Percentiles rank a stretch among this genome's conserved stretches.
Conservation (phyloP, 208 protist species). For the Angomonas deanei region DNA sequence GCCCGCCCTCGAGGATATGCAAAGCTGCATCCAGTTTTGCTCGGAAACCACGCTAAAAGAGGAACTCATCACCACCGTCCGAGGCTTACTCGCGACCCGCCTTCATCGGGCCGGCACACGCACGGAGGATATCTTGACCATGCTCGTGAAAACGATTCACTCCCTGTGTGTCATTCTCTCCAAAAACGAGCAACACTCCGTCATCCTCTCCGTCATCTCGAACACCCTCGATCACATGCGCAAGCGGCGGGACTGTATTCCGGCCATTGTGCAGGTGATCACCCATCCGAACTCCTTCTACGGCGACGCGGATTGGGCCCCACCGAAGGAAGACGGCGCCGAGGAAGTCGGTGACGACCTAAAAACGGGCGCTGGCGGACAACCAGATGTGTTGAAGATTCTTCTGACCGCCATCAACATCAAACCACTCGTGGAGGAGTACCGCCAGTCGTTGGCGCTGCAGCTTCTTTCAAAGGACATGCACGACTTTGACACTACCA, state of each 20-base stretch:
- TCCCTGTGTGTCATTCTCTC: constrained; percentile 70
- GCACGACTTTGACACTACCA: constrained; percentile 75
- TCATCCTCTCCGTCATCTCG: constrained; percentile 64
- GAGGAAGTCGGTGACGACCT: background rate
- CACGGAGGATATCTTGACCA: constrained; percentile 81
- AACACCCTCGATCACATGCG: constrained; percentile 78
- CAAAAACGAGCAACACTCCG: constrained; percentile 68
- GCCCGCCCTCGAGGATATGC: constrained; percentile 71
- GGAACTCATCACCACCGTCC: constrained; percentile 52
- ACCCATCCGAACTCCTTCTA: constrained; percentile 50
- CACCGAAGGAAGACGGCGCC: background rate
- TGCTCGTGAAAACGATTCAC: constrained; percentile 75
- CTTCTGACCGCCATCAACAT: constrained; percentile 70
- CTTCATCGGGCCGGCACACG: constrained; percentile 80
- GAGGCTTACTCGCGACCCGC: constrained; percentile 55
- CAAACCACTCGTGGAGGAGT: constrained; percentile 62
- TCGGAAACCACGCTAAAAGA: constrained; percentile 41
- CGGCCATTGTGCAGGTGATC: constrained; percentile 74
- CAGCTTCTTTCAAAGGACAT: constrained; percentile 63
- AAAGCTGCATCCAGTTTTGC: constrained; percentile 53
- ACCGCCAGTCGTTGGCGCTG: constrained; percentile 57
- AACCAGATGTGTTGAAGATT: constrained; percentile 70
- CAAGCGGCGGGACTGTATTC: constrained; percentile 67
- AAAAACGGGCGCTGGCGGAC: background rate
- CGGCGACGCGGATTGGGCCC: background rate